Conservation (phyloP, 805 yeast species). For the Saturnispora quitensis region DNA sequence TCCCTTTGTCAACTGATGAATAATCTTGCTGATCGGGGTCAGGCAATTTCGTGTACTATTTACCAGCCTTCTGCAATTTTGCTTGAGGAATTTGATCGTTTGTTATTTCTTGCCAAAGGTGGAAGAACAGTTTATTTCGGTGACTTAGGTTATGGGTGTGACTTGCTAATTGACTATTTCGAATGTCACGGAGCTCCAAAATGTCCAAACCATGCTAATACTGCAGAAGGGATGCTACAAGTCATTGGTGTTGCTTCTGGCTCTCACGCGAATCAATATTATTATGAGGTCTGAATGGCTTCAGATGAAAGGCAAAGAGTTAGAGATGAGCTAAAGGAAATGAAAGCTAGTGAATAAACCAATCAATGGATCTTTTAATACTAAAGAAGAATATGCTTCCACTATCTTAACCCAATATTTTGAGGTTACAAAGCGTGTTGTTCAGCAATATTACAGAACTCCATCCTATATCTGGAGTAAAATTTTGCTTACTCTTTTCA, state of each 20-base stretch:
- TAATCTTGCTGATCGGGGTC: conserved; percentile 43
- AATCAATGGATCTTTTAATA: conserved; percentile 25
- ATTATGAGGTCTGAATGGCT: conserved; percentile 66
- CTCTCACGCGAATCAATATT: conserved; percentile 62
- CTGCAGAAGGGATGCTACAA: conserved; percentile 90
- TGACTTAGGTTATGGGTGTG: conserved; percentile 51
- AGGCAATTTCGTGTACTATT: conserved; percentile 57
- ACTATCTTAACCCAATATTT: conserved; percentile 32
- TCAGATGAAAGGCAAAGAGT: conserved; percentile 55
- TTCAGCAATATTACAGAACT: conserved; percentile 57
- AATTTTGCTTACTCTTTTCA: conserved; percentile 39
- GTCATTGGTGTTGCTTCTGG: conserved; percentile 82
- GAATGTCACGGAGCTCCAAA: conserved; percentile 54
- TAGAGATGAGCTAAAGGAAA: conserved; percentile 46
- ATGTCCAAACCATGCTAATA: conserved; percentile 65
- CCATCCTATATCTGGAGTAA: conserved; percentile 53
- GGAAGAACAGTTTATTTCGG: conserved; percentile 73
- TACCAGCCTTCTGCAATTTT: conserved; percentile 82
- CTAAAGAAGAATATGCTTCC: conserved; percentile 39
- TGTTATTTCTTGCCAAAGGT: conserved; percentile 60
- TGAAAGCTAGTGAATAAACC: conserved; percentile 47
- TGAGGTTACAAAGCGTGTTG: conserved; percentile 42
- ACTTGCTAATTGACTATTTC: conserved; percentile 52
- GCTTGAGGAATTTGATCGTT: conserved; percentile 68
- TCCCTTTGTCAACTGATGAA: conserved; percentile 46